Evolutionary conservation across 192 early-diverging fungal genomes (phyloP).

Genomic region (Podila horticola): DNA sequence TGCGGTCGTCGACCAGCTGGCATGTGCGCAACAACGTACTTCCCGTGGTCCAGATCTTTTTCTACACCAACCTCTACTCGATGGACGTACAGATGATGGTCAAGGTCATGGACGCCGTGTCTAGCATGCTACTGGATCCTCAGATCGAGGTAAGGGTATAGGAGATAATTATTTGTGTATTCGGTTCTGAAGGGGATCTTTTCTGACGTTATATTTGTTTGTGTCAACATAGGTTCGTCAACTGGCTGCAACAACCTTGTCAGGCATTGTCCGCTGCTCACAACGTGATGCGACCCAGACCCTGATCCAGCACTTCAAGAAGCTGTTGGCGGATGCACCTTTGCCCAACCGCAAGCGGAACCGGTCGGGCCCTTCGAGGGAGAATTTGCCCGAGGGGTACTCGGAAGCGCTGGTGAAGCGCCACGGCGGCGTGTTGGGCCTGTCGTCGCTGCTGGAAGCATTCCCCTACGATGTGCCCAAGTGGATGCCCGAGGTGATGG

Average conservation of each 20-base stretch:
- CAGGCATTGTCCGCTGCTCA: slow-evolving; percentile 83
- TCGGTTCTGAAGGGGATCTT: not conserved
- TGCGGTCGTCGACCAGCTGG: slow-evolving; percentile 73
- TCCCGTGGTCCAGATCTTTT: slow-evolving; percentile 87
- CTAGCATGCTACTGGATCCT: slow-evolving; percentile 77
- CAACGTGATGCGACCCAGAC: slow-evolving; percentile 69
- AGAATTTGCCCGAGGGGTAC: slow-evolving; percentile 55
- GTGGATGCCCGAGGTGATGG: slow-evolving; percentile 91
- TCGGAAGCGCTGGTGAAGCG: slow-evolving; percentile 69
- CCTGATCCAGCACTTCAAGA: slow-evolving; percentile 58
- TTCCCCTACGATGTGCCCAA: slow-evolving; percentile 95
- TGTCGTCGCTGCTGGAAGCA: slow-evolving; percentile 87
- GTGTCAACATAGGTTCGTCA: slow-evolving; percentile 65
- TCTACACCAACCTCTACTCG: slow-evolving; percentile 84
- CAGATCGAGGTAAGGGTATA: slow-evolving; percentile 80
- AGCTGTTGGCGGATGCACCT: slow-evolving; percentile 46
- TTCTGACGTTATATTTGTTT: not conserved
- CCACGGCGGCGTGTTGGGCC: slow-evolving; percentile 91
- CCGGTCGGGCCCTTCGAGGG: slow-evolving; percentile 25
- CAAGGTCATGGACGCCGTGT: slow-evolving; percentile 75
- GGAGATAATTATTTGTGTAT: not conserved
- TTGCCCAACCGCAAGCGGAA: slow-evolving; percentile 58
- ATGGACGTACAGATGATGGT: slow-evolving; percentile 67
- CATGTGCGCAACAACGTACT: slow-evolving; percentile 83
- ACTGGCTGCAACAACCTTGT: slow-evolving; percentile 78